These are phyloP conservation scores for Dunaliella primolecta DNA, from an alignment of 139 green algal genomes.

Conservation along the genomic window DNA sequence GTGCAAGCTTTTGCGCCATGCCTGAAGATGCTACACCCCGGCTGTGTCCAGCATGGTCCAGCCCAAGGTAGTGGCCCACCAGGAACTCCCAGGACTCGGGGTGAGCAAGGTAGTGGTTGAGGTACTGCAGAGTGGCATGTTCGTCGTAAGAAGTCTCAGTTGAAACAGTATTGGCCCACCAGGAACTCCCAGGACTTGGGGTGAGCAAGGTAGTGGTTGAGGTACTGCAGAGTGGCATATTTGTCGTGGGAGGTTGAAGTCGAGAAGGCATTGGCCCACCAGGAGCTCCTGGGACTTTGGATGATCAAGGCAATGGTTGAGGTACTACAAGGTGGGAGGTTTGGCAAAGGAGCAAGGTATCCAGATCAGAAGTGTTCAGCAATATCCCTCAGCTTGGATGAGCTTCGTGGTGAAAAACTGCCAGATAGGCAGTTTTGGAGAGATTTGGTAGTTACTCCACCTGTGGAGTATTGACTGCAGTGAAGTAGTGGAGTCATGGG, in stretches of 20 bases:
- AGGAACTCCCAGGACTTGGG: constrained; percentile 79
- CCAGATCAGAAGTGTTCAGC: too few relatives aligned
- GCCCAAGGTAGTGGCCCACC: constrained; percentile 90
- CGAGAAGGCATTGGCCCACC: constrained; percentile 89
- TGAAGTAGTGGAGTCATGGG: too few relatives aligned
- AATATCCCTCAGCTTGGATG: too few relatives aligned
- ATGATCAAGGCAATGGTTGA: constrained; percentile 1
- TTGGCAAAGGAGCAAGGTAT: too few relatives aligned
- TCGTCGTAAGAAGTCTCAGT: too few relatives aligned
- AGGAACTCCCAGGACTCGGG: constrained; percentile 79
- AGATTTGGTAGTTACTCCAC: too few relatives aligned
- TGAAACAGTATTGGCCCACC: constrained; percentile 89
- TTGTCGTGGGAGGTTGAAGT: too few relatives aligned
- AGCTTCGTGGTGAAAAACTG: too few relatives aligned
- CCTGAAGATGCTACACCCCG: constrained; percentile 57
- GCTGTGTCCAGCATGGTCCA: constrained; percentile 92
- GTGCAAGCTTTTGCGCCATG: constrained; percentile 84
- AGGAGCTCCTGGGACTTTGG: constrained; percentile 79
- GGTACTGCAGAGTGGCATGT: constrained; percentile 5
- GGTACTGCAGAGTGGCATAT: constrained; percentile 5
- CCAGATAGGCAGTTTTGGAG: too few relatives aligned
- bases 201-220: constrained; percentile 5
- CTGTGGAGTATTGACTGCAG: too few relatives aligned
- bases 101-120: constrained; percentile 5
- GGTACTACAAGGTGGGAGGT: not conserved